Base-by-base conservation (phyloP, 345 rosid species). In the Gossypium ekmanianum region DNA sequence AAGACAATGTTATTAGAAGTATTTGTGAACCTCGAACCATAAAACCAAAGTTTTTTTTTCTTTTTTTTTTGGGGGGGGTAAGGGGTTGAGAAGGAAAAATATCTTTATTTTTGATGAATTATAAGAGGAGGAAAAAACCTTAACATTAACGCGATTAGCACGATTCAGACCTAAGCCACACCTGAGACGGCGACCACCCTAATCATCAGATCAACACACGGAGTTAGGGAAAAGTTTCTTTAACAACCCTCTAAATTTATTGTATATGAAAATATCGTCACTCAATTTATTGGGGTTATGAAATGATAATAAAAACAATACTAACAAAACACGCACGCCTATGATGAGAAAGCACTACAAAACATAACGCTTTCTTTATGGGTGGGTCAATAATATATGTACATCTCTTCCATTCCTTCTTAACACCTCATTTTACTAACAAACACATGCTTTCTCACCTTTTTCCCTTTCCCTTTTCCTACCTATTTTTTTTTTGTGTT, bases 131-230 rank as follows among this genome's bases (percentile, higher is more conserved):
- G 0, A 5, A 4, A 34, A 34, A 34, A 0, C 7, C 7, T 1
- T 34, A 34, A 5, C 2, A 34, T 4, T 5, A 34, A 34, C 1
- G 1, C 6, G 6, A 34, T 34, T 34, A 34, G 39, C 7, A 1
- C 7, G 0, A 34, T 1, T 34, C 7, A 1, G 0, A 34, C 7
- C 7, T 0, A 5, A 0, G 1, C 1, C 41, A 34, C 41, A 34
- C 0, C 7, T 34, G 41, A 34, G 0, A 34, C 6, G 0, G 0
- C 1, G 7, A 34, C 6, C 7, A 34, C 41, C 1, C 0, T 34
- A 34, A 34, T 6, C 7, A 34, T 34, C 7, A 34, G 0, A 34
- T 5, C 0, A 34, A 34, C 1, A 34, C 1, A 34, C 1, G 0
- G 0, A 1, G 1, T 34, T 34, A 0, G 1, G 0, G 41, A 5